Base-by-base conservation (phyloP, 2,329 filamentous ascomycete genomes). In the Cytospora paraplurivora region DNA sequence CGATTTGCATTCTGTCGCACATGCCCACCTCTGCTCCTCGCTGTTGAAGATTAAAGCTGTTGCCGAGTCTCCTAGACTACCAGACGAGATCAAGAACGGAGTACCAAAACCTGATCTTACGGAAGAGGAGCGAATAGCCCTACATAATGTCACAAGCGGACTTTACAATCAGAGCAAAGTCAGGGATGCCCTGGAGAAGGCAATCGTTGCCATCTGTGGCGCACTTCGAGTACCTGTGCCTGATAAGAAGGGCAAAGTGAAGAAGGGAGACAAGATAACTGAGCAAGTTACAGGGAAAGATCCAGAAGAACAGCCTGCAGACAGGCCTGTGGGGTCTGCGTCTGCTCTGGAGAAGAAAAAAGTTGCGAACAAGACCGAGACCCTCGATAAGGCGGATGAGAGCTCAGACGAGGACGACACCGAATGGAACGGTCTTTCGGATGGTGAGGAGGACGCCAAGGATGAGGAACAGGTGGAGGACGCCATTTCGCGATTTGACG, bases 91-190 rank as follows among this genome's bases (percentile, higher is more conserved):
- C 47, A 80, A 77, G 60, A 73, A 71, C 17, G 77, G 79, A 33
- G 72, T 84, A 0, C 75, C 82, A 17, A 85, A 82, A 67, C 80
- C 82, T 3, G 75, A 82, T 1, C 71, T 86, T 3, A 77, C 80
- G 1, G 81, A 82, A 51, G 83, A 85, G 58, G 82, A 86, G 68
- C 76, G 75, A 59, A 68, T 72, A 0, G 78, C 81, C 3, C 73
- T 86, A 33, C 84, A 87, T 69, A 86, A 86, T 70, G 84, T 87
- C 58, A 86, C 85, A 33, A 87, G 84, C 64, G 79, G 78, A 8
- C 74, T 87, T 3, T 86, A 81, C 71, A 85, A 83, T 64, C 76
- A 79, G 59, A 77, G 78, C 7, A 76, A 80, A 35, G 83, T 86
- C 59, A 81, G 79, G 67, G 76, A 80, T 56, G 77, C 78, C 3